A percentile compares a stretch with the other conserved stretches of the same genome.
Conservation (phyloP, 2,329 filamentous ascomycete genomes). For the Cadophora sp. region DNA sequence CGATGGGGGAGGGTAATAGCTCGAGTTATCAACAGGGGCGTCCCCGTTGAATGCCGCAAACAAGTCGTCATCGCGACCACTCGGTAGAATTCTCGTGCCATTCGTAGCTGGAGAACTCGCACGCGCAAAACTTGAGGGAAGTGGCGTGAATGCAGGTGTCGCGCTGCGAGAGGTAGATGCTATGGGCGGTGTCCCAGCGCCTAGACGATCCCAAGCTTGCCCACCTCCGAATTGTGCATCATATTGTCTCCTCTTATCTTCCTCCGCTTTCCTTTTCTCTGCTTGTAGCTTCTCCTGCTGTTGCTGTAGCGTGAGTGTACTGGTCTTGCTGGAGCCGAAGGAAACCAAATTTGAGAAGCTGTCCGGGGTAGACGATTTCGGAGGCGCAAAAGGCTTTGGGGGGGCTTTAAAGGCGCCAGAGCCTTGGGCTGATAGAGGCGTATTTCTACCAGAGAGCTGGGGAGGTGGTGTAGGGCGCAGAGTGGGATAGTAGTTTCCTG, state of each 20-base stretch:
- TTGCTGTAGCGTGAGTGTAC: slow-evolving; percentile 79
- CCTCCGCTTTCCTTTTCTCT: slow-evolving; percentile 75
- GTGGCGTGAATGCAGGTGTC: slow-evolving; percentile 50
- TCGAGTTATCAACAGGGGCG: slow-evolving; percentile 71
- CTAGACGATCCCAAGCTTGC: slow-evolving; percentile 79
- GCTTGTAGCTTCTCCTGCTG: slow-evolving; percentile 72
- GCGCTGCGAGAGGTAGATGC: slow-evolving; percentile 56
- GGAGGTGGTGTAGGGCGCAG: slow-evolving; percentile 57
- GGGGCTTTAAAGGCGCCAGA: slow-evolving; percentile 49
- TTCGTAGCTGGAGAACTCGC: slow-evolving; percentile 42
- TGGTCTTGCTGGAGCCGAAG: slow-evolving; percentile 62
- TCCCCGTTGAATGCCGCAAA: slow-evolving; percentile 72
- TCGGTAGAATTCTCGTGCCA: slow-evolving; percentile 19
- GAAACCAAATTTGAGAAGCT: slow-evolving; percentile 81
- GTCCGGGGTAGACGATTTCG: slow-evolving; percentile 60
- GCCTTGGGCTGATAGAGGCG: slow-evolving; percentile 51
- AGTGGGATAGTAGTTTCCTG: slow-evolving; percentile 53
- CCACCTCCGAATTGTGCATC: slow-evolving; percentile 80
- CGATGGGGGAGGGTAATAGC: slow-evolving; percentile 65
- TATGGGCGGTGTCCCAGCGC: slow-evolving; percentile 56
- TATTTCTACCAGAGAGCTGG: slow-evolving; percentile 61
- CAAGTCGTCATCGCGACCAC: slow-evolving; percentile 63
- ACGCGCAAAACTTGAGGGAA: slow-evolving; percentile 40
- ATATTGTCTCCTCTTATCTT: slow-evolving; percentile 72
- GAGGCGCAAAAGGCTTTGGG: slow-evolving; percentile 44